Evolutionary conservation across 345 rosid genomes (phyloP).

Genomic region (Pelargonium nanum): DNA sequence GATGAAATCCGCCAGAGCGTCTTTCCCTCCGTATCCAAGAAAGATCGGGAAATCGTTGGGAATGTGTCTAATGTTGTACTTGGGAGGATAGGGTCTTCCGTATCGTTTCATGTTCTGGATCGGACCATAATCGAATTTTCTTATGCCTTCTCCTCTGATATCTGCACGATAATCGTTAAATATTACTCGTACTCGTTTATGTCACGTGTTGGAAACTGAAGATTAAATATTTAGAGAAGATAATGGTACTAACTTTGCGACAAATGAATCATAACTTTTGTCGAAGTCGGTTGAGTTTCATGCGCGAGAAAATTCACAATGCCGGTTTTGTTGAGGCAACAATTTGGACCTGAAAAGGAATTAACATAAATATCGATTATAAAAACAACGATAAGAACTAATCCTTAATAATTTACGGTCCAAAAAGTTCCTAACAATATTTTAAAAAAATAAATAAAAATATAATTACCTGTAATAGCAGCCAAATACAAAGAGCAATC

Average conservation of each 20-base stretch:
- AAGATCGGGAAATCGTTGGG: neutral
- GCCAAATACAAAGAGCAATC: constrained; percentile 19
- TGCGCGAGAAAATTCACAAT: neutral
- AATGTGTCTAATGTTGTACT: no score
- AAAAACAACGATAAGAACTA: no score
- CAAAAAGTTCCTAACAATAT: no score
- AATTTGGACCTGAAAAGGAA: neutral
- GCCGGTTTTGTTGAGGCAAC: neutral
- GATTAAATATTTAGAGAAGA: no score
- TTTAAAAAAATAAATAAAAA: neutral
- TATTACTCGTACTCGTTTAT: no score
- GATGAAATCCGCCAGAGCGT: neutral
- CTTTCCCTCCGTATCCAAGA: neutral
- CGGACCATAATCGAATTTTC: constrained; percentile 33
- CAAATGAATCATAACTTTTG: neutral
- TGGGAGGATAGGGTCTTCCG: constrained; percentile 34
- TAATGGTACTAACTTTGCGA: neutral
- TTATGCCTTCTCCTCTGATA: constrained; percentile 31
- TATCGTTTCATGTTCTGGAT: constrained; percentile 35
- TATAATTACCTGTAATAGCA: constrained; percentile 24
- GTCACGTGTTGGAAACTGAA: no score
- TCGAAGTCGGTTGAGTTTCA: neutral
- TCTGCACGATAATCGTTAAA: no score
- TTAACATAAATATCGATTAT: no score
- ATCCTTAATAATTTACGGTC: no score